These are phyloP conservation scores for Elongisporangium undulatum DNA, from an alignment of 352 stramenopile genomes.

Conservation along the genomic window DNA sequence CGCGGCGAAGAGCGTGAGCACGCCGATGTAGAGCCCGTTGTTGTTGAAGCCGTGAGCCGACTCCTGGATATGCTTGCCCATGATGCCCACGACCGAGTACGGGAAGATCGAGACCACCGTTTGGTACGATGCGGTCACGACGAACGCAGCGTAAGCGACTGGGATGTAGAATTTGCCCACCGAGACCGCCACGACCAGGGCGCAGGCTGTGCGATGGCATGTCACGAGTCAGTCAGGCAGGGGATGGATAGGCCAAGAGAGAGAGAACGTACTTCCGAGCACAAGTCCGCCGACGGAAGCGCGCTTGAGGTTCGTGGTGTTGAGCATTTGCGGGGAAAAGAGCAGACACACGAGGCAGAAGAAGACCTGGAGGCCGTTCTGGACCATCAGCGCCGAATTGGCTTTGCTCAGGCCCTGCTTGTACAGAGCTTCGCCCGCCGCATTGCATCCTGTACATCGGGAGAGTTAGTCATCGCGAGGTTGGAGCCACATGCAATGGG, in stretches of 20 bases:
- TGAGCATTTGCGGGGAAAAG: conserved; percentile 42
- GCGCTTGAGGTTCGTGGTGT: conserved; percentile 44
- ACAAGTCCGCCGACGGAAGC: conserved; percentile 37
- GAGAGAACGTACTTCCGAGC: conserved; percentile 34
- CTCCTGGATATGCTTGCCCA: conserved; percentile 73
- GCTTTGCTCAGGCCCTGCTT: conserved; percentile 51
- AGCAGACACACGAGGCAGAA: conserved; percentile 55
- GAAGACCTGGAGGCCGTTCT: conserved; percentile 59
- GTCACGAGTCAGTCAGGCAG: background rate
- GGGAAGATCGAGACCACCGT: conserved; percentile 62
- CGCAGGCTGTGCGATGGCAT: conserved; percentile 26
- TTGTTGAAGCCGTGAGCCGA: conserved; percentile 72
- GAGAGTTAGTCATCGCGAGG: background rate
- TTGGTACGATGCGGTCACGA: conserved; percentile 57
- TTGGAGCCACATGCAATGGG: background rate
- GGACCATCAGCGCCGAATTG: conserved; percentile 49
- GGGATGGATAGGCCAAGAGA: background rate
- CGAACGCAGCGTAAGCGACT: conserved; percentile 49
- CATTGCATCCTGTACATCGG: conserved; percentile 29
- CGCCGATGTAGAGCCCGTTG: conserved; percentile 73
- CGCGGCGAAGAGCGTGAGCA: conserved; percentile 63
- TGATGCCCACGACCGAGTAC: conserved; percentile 75
- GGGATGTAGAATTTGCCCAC: conserved; percentile 39
- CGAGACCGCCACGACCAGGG: conserved; percentile 43
- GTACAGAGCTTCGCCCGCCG: conserved; percentile 28